These are phyloP conservation scores for Mycena pura DNA, from an alignment of 768 basidiomycete species.

Conservation along the genomic window DNA sequence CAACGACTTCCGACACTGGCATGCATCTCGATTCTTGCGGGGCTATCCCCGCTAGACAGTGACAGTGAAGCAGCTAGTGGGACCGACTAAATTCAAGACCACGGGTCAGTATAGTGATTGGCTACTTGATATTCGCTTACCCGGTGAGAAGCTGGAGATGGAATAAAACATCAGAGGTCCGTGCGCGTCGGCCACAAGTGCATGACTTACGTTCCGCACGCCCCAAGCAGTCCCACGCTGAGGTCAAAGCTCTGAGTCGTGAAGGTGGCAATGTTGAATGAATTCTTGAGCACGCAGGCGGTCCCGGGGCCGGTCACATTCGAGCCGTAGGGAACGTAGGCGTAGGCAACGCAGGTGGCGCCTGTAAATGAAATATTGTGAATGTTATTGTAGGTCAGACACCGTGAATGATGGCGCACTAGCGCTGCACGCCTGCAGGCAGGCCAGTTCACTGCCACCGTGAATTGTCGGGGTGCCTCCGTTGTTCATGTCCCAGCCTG, in stretches of 20 bases:
- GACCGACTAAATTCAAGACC: not conserved
- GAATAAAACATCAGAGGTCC: not conserved
- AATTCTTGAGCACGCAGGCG: not conserved
- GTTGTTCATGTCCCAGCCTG: not conserved
- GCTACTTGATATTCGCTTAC: not conserved
- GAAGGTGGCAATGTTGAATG: not conserved
- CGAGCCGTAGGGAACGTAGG: not conserved
- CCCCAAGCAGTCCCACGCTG: not conserved
- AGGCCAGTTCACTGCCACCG: not conserved
- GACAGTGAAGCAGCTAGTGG: not conserved
- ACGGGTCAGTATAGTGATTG: not conserved
- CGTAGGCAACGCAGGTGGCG: not conserved
- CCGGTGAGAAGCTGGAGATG: not conserved
- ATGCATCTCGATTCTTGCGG: no score
- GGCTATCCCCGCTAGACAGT: no score
- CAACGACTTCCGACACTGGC: no score
- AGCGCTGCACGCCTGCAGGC: not conserved
- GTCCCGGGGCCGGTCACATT: not conserved
- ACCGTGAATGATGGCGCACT: not conserved
- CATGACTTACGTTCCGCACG: not conserved
- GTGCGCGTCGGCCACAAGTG: not conserved
- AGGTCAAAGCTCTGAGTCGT: not conserved
- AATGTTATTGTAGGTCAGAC: not conserved
- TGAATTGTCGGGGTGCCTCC: not conserved
- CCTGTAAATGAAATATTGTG: not conserved